Evolutionary conservation across 441 rosid species (phyloP).

Genomic region (Theobroma grandiflorum): DNA sequence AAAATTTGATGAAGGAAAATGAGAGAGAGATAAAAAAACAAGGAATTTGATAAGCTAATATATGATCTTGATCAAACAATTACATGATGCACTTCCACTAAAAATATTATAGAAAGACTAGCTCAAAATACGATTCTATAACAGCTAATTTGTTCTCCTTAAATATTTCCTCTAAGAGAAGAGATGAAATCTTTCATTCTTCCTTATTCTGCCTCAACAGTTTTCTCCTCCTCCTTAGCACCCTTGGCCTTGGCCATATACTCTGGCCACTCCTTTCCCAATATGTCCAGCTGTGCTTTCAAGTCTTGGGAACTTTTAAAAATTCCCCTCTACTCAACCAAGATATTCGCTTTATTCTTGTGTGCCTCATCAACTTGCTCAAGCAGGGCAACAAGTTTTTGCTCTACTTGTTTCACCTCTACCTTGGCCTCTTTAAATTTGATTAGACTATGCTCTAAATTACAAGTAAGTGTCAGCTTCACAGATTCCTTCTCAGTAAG

Average conservation of each 20-base stretch:
- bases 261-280: not conserved
- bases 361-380: not conserved
- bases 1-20: no score
- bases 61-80: no score
- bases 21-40: no score
- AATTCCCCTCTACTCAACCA: not conserved
- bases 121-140: not conserved
- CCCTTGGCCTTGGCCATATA: not conserved
- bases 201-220: not conserved
- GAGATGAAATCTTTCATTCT: constrained; percentile 18
- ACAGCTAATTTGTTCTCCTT: not conserved
- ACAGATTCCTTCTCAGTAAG: constrained; percentile 13
- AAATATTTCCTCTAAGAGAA: not conserved
- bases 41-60: no score
- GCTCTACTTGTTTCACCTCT: not conserved
- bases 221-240: not conserved
- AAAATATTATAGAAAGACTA: not conserved
- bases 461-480: not conserved
- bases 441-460: not conserved
- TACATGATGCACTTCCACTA: not conserved
- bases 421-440: not conserved
- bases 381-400: not conserved
- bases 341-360: not conserved
- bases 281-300: constrained; percentile 11
- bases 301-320: not conserved